Evolutionary conservation across 495 filamentous ascomycete species (phyloP).

Genomic region (Tuber aestivum): DNA sequence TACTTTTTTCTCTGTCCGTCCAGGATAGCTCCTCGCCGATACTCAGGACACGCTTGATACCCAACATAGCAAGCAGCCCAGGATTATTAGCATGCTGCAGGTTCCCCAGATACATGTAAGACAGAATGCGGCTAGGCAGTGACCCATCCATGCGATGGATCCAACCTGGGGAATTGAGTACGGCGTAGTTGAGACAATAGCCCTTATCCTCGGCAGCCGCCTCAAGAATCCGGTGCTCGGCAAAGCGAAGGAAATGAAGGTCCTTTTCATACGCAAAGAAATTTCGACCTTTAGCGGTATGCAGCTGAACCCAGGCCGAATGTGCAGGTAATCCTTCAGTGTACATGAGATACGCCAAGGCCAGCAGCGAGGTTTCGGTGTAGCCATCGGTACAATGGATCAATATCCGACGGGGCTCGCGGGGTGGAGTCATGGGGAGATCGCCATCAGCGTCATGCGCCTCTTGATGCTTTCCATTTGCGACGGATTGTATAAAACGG

Average conservation of each 20-base stretch:
- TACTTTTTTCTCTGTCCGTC: conserved; percentile 59
- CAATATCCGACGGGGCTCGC: conserved; percentile 58
- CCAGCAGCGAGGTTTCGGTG: conserved; percentile 84
- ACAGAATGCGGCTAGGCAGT: conserved; percentile 76
- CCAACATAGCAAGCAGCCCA: conserved; percentile 67
- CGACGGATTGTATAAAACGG: conserved; percentile 79
- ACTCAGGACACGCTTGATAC: conserved; percentile 80
- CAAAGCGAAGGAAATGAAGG: conserved; percentile 65
- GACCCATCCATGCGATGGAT: conserved; percentile 79
- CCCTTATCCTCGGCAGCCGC: conserved; percentile 44
- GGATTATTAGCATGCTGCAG: conserved; percentile 89
- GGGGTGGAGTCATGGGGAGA: conserved; percentile 38
- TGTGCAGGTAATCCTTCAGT: conserved; percentile 72
- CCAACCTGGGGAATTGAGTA: conserved; percentile 60
- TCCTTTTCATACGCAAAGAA: conserved; percentile 95
- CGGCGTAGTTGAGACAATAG: conserved; percentile 39
- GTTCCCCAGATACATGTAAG: conserved; percentile 96
- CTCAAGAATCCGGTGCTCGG: conserved; percentile 66
- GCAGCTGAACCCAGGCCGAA: conserved; percentile 79
- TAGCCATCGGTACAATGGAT: conserved; percentile 95
- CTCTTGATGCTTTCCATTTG: conserved; percentile 53
- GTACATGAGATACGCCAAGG: conserved; percentile 85
- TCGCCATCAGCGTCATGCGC: conserved; percentile 56
- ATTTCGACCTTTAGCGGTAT: conserved; percentile 74
- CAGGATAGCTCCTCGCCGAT: conserved; percentile 88